Percentiles rank a stretch among this genome's conserved stretches.
Evolutionary conservation across 2,329 filamentous ascomycete genomes (phyloP).

Genomic region (Falciphora oryzae): DNA sequence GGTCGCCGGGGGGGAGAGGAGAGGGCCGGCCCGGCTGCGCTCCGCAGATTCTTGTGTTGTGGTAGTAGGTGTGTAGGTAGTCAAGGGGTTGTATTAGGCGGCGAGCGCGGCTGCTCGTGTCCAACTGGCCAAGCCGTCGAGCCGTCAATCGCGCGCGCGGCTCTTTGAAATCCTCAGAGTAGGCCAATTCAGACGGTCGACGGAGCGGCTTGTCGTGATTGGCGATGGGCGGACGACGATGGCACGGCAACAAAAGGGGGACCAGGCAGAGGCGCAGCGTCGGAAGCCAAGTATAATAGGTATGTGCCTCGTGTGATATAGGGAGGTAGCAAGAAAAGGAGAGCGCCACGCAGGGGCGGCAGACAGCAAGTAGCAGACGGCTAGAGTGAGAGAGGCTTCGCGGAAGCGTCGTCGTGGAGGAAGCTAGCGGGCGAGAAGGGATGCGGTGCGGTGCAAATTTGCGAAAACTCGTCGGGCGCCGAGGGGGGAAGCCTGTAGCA

Average conservation of each 20-base stretch:
- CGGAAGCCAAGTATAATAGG: background rate
- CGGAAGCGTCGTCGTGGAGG: background rate
- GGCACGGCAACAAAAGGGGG: background rate
- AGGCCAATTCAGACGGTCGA: background rate
- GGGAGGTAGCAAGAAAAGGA: background rate
- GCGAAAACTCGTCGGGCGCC: background rate
- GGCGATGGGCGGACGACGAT: background rate
- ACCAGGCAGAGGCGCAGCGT: background rate
- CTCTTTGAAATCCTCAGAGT: background rate
- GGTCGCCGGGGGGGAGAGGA: background rate
- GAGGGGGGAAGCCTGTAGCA: background rate
- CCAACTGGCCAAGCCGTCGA: background rate
- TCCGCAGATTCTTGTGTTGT: background rate
- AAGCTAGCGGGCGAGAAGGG: background rate
- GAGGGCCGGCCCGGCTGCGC: background rate
- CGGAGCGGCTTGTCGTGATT: background rate
- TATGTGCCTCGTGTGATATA: background rate
- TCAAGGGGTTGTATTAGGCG: background rate
- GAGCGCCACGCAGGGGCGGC: background rate
- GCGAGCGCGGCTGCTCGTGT: constrained; percentile 3
- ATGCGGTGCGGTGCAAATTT: constrained; percentile 1
- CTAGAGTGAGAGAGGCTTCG: background rate
- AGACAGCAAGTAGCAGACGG: too few relatives aligned
- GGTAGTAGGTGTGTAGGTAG: background rate
- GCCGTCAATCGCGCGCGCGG: constrained; percentile 4